Evolutionary conservation across 129 eudicot species (phyloP).

Genomic region (Pittosporum tobira): DNA sequence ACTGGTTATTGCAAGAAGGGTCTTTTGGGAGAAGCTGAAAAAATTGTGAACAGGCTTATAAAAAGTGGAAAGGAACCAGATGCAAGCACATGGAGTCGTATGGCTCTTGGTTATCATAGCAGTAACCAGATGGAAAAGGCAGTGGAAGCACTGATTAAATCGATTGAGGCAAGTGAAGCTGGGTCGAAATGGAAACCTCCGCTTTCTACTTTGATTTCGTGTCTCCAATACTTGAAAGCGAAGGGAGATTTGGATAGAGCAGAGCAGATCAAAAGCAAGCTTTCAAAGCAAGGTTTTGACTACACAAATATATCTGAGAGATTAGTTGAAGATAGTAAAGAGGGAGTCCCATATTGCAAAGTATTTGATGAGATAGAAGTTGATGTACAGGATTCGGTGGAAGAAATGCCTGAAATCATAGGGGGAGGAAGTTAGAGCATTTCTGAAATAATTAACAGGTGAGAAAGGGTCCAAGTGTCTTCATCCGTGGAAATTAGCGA

Average conservation of each 20-base stretch:
- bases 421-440: too few relatives aligned
- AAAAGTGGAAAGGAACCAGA: slow-evolving; percentile 34
- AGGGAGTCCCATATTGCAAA: too few relatives aligned
- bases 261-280: slow-evolving; percentile 21
- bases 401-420: too few relatives aligned
- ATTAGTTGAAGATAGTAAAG: too few relatives aligned
- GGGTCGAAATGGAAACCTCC: slow-evolving; percentile 33
- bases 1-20: slow-evolving; percentile 49
- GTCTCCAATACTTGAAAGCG: slow-evolving; percentile 30
- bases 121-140: slow-evolving; percentile 37
- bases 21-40: slow-evolving; percentile 35
- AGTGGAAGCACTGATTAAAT: slow-evolving; percentile 33
- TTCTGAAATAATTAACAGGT: too few relatives aligned
- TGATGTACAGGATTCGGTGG: too few relatives aligned
- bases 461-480: too few relatives aligned
- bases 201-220: slow-evolving; percentile 21
- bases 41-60: slow-evolving; percentile 14
- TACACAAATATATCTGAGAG: too few relatives aligned
- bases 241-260: slow-evolving; percentile 26
- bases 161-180: slow-evolving; percentile 19
- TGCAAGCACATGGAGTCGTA: slow-evolving; percentile 39
- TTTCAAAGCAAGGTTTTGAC: slow-evolving; percentile 25
- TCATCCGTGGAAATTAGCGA: too few relatives aligned
- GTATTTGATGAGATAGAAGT: too few relatives aligned
- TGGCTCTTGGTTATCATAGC: slow-evolving; percentile 39